Base-by-base conservation (phyloP, 2,329 filamentous ascomycete genomes). In the Trichoderma hamatum region DNA sequence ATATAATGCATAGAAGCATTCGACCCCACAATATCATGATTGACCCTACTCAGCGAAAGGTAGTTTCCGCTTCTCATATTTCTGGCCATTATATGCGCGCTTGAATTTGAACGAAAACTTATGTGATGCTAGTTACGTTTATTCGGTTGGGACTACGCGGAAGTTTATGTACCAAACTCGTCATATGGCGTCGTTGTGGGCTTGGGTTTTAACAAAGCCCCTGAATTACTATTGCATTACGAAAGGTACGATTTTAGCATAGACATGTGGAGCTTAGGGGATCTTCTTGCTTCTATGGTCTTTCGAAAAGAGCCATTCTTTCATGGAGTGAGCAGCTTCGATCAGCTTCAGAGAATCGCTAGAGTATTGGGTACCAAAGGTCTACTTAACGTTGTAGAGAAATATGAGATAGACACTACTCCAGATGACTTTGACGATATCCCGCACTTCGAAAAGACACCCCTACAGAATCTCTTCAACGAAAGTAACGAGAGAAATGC, bases 21-120 rank as follows among this genome's bases (percentile, higher is more conserved):
- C 99, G 98, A 84, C 96, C 96, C 81, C 96, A 99, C 84, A 99
- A 99, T 84, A 96, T 99, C 83, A 99, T 99, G 96, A 99, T 99
- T 84, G 96, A 99, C 81, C 96, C 99, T 85, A 95, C 98, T 85
- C 96, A 96, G 82, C 88, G 92, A 81, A 98, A 98, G 88, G 93
- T 94, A 80, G 16, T 1, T 4, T 3, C 43, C 10, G 6, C 26
- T 55, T 43, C 10, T 19, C 9, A 1, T 28, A 14, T 49, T 54
- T 58, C 19, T 49, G 9, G 46, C 21, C 11, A 52, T 13, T 11
- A 5, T 9, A 16, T 49, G 10, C n/a, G 3, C 1, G 3, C 3
- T 32, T 14, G 11, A 54, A 10, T 0, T 3, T 24, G 3, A 6
- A 43, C 52, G 26, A 16, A 51, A n/a, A 1, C 19, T 7, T n/a